phyloP scores from a whole-genome alignment of 371 early-diverging fungal species.

The Haplosporangium sp. region DNA sequence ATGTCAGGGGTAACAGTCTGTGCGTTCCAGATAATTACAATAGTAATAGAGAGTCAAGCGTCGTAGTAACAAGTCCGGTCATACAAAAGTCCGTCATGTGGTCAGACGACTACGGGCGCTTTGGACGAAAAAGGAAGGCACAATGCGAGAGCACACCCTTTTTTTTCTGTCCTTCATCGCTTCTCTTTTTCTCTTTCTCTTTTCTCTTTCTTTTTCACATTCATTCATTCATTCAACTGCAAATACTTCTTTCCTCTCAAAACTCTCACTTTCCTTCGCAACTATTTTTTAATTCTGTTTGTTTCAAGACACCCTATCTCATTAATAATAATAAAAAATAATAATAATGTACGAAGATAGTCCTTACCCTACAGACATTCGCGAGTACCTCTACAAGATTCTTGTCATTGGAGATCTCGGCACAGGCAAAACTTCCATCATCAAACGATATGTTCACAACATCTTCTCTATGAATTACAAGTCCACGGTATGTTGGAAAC shows the following conservation, averaged over 20 bases:
- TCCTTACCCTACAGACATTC: constrained; percentile 54
- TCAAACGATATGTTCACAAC: constrained; percentile 63
- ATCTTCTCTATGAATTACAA: constrained; percentile 79
- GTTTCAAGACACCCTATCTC: not conserved
- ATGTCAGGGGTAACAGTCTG: too few relatives aligned
- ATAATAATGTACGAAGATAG: constrained; percentile 25
- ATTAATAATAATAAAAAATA: too few relatives aligned
- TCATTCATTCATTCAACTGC: not conserved
- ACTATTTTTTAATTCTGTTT: not conserved
- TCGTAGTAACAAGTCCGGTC: too few relatives aligned
- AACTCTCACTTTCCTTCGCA: not conserved
- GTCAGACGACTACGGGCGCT: not conserved
- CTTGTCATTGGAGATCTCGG: constrained; percentile 85
- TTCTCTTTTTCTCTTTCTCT: constrained; percentile 6
- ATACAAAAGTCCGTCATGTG: too few relatives aligned
- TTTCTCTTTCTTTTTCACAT: not conserved
- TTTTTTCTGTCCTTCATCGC: not conserved
- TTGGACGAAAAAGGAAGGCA: constrained; percentile 10
- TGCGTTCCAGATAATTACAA: too few relatives aligned
- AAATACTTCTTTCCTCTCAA: too few relatives aligned
- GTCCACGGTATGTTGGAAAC: constrained; percentile 71
- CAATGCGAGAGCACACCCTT: not conserved
- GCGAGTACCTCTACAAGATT: constrained; percentile 77
- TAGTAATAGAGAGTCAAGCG: too few relatives aligned
- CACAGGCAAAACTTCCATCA: constrained; percentile 67